phyloP scores from a whole-genome alignment of 1,284 basidiomycete genomes.

The Meripilus lineatus region DNA sequence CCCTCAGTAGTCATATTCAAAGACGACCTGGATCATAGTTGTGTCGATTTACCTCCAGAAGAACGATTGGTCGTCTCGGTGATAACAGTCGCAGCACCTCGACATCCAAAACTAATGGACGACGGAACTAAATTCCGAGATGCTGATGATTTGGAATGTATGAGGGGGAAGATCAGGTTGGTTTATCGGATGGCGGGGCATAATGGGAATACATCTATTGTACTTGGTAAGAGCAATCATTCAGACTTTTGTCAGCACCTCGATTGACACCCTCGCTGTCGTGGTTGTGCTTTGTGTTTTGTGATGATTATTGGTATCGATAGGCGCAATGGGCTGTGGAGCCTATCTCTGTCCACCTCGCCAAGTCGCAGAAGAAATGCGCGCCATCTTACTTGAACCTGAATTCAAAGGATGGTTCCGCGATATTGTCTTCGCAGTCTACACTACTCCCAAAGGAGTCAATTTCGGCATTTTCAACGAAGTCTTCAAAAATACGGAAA shows the following conservation, averaged over 20 bases:
- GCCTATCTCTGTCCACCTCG: constrained; percentile 37
- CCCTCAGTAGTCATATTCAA: constrained; percentile 43
- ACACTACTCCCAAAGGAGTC: constrained; percentile 24
- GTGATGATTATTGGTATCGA: too few relatives aligned
- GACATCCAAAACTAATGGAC: constrained; percentile 26
- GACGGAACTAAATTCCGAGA: constrained; percentile 25
- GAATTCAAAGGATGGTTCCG: constrained; percentile 42
- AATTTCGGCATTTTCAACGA: constrained; percentile 33
- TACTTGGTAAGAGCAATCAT: constrained; percentile 36
- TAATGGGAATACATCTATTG: constrained; percentile 31
- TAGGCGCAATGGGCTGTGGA: constrained; percentile 44
- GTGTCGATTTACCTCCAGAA: constrained; percentile 28
- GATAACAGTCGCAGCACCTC: constrained; percentile 40
- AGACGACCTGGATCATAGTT: constrained; percentile 38
- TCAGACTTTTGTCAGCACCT: too few relatives aligned
- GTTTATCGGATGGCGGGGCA: constrained; percentile 40
- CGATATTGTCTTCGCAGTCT: constrained; percentile 38
- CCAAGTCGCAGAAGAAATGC: constrained; percentile 40
- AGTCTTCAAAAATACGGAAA: constrained; percentile 25
- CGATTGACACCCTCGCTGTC: too few relatives aligned
- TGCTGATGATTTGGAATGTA: constrained; percentile 26
- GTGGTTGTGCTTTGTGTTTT: too few relatives aligned
- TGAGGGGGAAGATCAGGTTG: constrained; percentile 38
- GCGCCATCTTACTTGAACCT: constrained; percentile 31
- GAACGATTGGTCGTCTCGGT: constrained; percentile 36